Base-by-base conservation (phyloP, 2,329 filamentous ascomycete genomes). In the Sclerotinia sclerotiorum region DNA sequence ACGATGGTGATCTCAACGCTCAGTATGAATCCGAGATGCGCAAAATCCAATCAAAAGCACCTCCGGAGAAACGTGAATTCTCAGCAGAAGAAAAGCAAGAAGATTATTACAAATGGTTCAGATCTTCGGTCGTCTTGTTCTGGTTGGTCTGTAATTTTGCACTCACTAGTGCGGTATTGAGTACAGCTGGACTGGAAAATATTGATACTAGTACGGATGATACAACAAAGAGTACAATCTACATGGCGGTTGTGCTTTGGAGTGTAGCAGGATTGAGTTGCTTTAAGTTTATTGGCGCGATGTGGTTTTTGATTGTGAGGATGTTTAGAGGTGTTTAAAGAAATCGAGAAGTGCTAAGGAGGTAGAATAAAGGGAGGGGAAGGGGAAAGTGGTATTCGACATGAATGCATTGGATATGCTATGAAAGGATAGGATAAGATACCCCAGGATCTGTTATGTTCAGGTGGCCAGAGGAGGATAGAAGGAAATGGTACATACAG, bases 111-210 rank as follows among this genome's bases (percentile, higher is more conserved):
- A 93, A 94, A 76, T 95, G 94, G 73, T 97, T 99, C 79, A 88
- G 95, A 71, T 96, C 92, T 27, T 88, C 92, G 39, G 94, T 97
- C 73, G 95, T 99, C 42, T 83, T 98, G 63, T 88, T 91, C 73
- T 99, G 95, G 95, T 97, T 99, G 85, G 92, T 98, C 75, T 93
- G 89, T 77, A 99, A 99, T 80, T 91, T 99, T 78, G 93, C 88
- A 0, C 87, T 99, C 7, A 88, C 88, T 0, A 94, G 94, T 0
- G 84, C 96, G 2, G 94, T 99, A 10, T 83, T 99, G 73, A 94
- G 91, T 77, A 89, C 92, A 0, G 94, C 91, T 32, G 94, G 95
- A 2, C 79, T 97, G 71, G 89, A 96, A 73, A 85, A 85, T 69
- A 85, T 94, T 63, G 92, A 94, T 78, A 97, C 97, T 75, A 81